phyloP scores from a whole-genome alignment of 208 protist species.

The Trypanosomatidae sp. region DNA sequence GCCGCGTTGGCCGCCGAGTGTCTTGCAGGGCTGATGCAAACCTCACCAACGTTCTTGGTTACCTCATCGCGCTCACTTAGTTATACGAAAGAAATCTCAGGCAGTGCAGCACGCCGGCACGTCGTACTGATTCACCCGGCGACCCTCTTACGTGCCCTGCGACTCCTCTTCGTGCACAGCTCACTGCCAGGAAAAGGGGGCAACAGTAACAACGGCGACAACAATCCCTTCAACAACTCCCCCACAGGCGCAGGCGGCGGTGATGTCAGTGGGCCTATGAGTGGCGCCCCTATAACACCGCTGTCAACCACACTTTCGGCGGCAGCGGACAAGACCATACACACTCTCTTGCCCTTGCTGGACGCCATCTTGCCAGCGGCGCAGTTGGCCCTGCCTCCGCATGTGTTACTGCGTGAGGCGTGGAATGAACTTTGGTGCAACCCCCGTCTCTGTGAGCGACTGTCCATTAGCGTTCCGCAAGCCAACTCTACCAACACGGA shows the following conservation, averaged over 20 bases:
- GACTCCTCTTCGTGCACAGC: constrained; percentile 30
- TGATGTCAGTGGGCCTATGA: neutral
- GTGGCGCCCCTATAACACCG: neutral
- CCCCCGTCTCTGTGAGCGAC: constrained; percentile 27
- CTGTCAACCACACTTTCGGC: neutral
- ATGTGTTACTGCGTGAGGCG: constrained; percentile 53
- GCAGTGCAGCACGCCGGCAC: neutral
- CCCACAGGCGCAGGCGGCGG: neutral
- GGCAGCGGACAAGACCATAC: constrained; percentile 2
- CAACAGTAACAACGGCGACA: neutral
- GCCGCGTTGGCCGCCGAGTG: constrained; percentile 17
- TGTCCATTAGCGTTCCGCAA: constrained; percentile 22
- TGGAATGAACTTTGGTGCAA: constrained; percentile 72
- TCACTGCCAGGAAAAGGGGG: neutral
- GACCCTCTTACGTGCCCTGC: constrained; percentile 41
- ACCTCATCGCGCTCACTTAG: neutral
- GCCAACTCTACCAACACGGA: neutral
- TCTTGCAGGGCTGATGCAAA: constrained; percentile 7
- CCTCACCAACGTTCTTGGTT: neutral
- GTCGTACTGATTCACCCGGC: constrained; percentile 15
- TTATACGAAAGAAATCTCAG: neutral
- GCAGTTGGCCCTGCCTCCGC: constrained; percentile 30
- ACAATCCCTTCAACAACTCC: neutral
- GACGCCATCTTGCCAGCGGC: constrained; percentile 27
- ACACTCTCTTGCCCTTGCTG: constrained; percentile 30